These are phyloP conservation scores for Boletus rubropictus DNA, from an alignment of 768 basidiomycete genomes.

Conservation along the genomic window DNA sequence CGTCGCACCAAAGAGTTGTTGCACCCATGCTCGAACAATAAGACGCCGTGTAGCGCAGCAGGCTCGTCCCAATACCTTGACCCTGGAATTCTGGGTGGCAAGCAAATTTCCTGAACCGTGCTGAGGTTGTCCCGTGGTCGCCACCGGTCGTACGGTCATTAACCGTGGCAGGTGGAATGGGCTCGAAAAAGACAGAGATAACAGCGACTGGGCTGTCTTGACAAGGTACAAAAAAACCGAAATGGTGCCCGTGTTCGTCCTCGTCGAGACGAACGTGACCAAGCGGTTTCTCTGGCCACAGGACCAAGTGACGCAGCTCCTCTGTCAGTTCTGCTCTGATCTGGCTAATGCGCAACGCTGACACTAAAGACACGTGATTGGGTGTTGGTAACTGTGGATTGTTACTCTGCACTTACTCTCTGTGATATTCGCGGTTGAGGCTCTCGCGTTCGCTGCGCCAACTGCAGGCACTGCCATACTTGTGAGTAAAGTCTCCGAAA, in stretches of 20 bases:
- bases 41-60: slow-evolving; percentile 38
- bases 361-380: slow-evolving; percentile 8
- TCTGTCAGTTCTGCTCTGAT: slow-evolving; percentile 43
- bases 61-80: slow-evolving; percentile 46
- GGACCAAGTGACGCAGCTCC: slow-evolving; percentile 48
- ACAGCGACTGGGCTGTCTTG: slow-evolving; percentile 41
- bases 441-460: slow-evolving; percentile 4
- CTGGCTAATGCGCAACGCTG: slow-evolving; percentile 17
- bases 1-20: slow-evolving; percentile 54
- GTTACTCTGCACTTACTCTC: slow-evolving; percentile 11
- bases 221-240: slow-evolving; percentile 46
- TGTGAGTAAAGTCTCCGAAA: slow-evolving; percentile 1
- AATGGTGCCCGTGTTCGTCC: slow-evolving; percentile 46
- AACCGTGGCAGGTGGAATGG: slow-evolving; percentile 22
- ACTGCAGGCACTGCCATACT: slow-evolving; percentile 2
- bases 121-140: slow-evolving; percentile 13
- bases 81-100: slow-evolving; percentile 48
- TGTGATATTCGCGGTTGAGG: background rate
- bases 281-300: slow-evolving; percentile 50
- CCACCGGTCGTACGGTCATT: slow-evolving; percentile 3
- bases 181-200: slow-evolving; percentile 51
- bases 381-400: background rate
- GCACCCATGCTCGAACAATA: slow-evolving; percentile 39
- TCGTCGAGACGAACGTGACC: slow-evolving; percentile 48
- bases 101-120: slow-evolving; percentile 59